Evolutionary conservation across 257 asterid genomes (phyloP), one percentile per base, ranked within the genome.

Genomic region (Primulina eburnea): DNA sequence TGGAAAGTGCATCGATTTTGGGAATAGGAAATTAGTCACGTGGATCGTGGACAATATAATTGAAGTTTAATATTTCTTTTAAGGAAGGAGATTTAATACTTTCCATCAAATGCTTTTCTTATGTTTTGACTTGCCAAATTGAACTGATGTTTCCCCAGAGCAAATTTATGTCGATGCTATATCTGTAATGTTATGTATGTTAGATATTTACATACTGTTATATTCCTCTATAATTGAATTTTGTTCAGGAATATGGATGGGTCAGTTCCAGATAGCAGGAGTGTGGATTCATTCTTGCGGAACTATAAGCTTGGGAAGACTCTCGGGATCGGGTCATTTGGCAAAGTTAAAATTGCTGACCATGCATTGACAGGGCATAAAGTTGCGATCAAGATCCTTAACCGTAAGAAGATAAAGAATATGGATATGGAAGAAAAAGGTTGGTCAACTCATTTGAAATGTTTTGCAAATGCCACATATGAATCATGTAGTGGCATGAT

Each of bases 341-440:
- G 85, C 28, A 80, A 80, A 77, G 87, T 83, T 38, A 80, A 80
- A 71, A 79, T 83, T 62, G 87, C 87, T 4, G 85, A 83, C 67
- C 87, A 83, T 80, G 75, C 71, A 35, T 58, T 75, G 63, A 83
- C 87, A 7, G 82, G 87, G 30, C 85, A 83, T 52, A 83, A 83
- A 70, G 87, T 80, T 21, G 85, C 85, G 40, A 71, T 83, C 81
- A 83, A 83, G 80, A 83, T 83, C 65, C 87, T 83, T 72, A 83
- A 83, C 52, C 82, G 81, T 65, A 77, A 78, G 8, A 73, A 78
- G 72, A 80, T 82, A 38, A 73, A 77, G 71, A 71, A 75, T 61
- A 76, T 86, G 89, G 81, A 78, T 43, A 80, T 82, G 87, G 87
- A 83, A 56, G 87, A 83, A 69, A 80, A 83, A 76, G 87, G 87